These are phyloP conservation scores for Cruciata laevipes DNA, from an alignment of 257 asterid genomes.

Conservation along the genomic window DNA sequence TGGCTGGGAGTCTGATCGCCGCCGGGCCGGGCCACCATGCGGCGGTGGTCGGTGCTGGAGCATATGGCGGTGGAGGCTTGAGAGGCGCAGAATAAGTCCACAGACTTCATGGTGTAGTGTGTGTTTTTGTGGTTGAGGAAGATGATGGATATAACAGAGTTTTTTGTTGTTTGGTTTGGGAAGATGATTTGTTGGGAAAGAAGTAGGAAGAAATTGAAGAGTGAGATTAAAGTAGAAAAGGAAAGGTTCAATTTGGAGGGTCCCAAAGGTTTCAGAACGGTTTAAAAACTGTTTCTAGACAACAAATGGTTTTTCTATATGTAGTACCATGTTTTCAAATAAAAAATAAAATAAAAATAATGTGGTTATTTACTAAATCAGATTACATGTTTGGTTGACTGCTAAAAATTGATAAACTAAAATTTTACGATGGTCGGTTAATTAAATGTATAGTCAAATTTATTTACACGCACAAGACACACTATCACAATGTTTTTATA, in stretches of 20 bases:
- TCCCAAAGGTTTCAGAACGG: constrained; percentile 11
- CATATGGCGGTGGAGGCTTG: constrained; percentile 90
- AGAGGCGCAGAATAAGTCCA: constrained; percentile 71
- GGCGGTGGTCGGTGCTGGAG: constrained; percentile 57
- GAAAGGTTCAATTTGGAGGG: background rate
- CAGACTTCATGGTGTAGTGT: constrained; percentile 48
- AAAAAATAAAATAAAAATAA: too few relatives aligned
- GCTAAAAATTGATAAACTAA: too few relatives aligned
- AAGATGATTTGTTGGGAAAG: constrained; percentile 2
- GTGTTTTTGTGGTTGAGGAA: constrained; percentile 13
- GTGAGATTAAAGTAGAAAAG: constrained; percentile 2
- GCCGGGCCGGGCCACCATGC: constrained; percentile 43
- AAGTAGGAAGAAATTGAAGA: background rate
- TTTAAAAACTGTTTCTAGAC: constrained; percentile 9
- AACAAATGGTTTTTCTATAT: background rate
- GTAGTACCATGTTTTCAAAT: too few relatives aligned
- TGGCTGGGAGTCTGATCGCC: constrained; percentile 22
- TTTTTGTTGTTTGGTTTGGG: constrained; percentile 34
- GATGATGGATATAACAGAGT: constrained; percentile 13
- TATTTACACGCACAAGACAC: too few relatives aligned
- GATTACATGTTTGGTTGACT: too few relatives aligned
- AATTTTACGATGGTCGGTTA: too few relatives aligned
- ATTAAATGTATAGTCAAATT: too few relatives aligned
- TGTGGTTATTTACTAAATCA: too few relatives aligned
- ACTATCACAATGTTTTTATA: too few relatives aligned